These are phyloP conservation scores for Copromyces sp. DNA, from an alignment of 495 filamentous ascomycete genomes.

Conservation along the genomic window DNA sequence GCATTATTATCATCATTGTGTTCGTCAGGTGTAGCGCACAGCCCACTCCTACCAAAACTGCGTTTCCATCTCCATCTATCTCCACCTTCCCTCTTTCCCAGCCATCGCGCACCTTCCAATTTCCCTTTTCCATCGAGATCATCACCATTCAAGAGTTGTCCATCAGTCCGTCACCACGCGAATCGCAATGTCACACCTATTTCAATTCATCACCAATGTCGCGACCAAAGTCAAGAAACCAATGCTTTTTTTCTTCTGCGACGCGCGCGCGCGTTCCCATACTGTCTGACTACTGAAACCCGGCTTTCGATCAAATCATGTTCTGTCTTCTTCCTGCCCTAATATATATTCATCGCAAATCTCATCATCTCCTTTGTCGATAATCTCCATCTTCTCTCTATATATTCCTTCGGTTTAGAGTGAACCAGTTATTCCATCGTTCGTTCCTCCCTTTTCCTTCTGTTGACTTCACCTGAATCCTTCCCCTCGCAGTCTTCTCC, in stretches of 20 bases:
- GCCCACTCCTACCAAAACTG: neutral
- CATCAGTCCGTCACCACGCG: neutral
- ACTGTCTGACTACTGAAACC: neutral
- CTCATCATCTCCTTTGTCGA: neutral
- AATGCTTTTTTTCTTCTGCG: neutral
- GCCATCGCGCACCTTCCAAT: neutral
- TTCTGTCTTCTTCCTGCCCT: neutral
- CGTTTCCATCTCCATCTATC: neutral
- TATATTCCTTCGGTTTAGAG: neutral
- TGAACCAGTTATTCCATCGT: neutral
- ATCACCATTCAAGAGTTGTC: neutral
- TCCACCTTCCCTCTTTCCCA: neutral
- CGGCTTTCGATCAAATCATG: neutral
- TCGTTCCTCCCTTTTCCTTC: neutral
- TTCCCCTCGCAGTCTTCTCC: neutral
- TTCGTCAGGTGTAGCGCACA: neutral
- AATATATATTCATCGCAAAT: neutral
- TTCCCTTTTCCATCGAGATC: neutral
- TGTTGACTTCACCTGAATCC: neutral
- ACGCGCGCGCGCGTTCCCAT: neutral
- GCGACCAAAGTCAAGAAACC: neutral
- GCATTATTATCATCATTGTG: neutral
- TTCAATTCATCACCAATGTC: neutral
- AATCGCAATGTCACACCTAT: neutral
- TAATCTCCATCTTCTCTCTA: neutral